Evolutionary conservation across 2,329 filamentous ascomycete species (phyloP).

Genomic region (Sclerotinia borealis): DNA sequence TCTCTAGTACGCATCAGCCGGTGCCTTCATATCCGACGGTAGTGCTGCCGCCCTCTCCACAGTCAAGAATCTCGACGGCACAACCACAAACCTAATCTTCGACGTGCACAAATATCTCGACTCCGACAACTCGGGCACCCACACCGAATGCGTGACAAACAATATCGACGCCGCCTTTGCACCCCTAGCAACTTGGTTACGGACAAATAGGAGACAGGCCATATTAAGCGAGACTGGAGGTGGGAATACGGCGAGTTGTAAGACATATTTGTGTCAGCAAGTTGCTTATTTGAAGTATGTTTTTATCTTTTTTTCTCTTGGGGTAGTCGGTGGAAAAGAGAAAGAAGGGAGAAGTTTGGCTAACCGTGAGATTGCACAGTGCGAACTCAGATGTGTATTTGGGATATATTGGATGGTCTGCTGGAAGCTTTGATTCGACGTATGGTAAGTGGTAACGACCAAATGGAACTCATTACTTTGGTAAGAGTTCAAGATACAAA

Average conservation of each 20-base stretch:
- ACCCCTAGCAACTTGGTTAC: slow-evolving; percentile 42
- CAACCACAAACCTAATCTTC: slow-evolving; percentile 49
- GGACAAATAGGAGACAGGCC: slow-evolving; percentile 42
- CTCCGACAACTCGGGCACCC: slow-evolving; percentile 48
- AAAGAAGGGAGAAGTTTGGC: not conserved
- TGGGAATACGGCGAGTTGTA: slow-evolving; percentile 30
- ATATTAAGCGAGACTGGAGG: slow-evolving; percentile 49
- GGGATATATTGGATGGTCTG: slow-evolving; percentile 36
- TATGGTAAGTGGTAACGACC: slow-evolving; percentile 19
- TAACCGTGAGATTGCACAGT: slow-evolving; percentile 15
- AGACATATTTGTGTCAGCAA: slow-evolving; percentile 32
- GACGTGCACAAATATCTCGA: slow-evolving; percentile 59
- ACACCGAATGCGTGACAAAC: slow-evolving; percentile 46
- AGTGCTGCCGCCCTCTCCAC: slow-evolving; percentile 45
- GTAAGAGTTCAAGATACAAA: too few relatives aligned
- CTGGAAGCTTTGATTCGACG: slow-evolving; percentile 31
- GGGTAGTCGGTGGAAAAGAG: not conserved
- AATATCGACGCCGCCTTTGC: slow-evolving; percentile 43
- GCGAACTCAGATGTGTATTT: slow-evolving; percentile 35
- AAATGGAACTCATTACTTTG: not conserved
- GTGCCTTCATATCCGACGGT: slow-evolving; percentile 42
- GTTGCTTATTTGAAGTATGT: slow-evolving; percentile 31
- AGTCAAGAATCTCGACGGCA: slow-evolving; percentile 54
- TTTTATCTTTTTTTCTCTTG: not conserved
- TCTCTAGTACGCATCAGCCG: slow-evolving; percentile 43